Conservation (phyloP, 495 filamentous ascomycete species). For the Durotheca rogersii region DNA sequence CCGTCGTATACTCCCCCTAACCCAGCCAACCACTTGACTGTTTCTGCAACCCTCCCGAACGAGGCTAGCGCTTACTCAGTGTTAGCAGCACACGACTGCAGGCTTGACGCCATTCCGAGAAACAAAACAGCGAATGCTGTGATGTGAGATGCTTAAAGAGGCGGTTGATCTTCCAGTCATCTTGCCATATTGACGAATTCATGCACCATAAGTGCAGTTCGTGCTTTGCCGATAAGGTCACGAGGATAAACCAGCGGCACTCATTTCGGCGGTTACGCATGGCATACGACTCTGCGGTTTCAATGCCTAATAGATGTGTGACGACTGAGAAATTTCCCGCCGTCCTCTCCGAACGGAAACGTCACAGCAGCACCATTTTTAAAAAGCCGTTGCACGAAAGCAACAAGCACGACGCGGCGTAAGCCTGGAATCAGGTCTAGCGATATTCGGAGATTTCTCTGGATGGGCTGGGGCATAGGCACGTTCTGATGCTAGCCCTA, state of each 20-base stretch:
- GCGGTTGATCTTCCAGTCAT: constrained; percentile 22
- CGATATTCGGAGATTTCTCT: constrained; percentile 25
- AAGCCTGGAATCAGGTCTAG: constrained; percentile 10
- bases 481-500: constrained; percentile 23
- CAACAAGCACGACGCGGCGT: constrained; percentile 16
- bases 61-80: constrained; percentile 30
- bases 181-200: constrained; percentile 15
- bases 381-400: constrained; percentile 7
- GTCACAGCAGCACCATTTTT: not conserved
- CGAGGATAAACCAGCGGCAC: constrained; percentile 12
- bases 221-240: constrained; percentile 10
- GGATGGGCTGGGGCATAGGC: not conserved
- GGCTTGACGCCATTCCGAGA: constrained; percentile 22
- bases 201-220: constrained; percentile 21
- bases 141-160: constrained; percentile 8
- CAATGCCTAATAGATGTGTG: constrained; percentile 8
- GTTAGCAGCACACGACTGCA: constrained; percentile 25
- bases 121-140: constrained; percentile 14
- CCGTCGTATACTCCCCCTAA: constrained; percentile 7
- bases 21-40: constrained; percentile 9
- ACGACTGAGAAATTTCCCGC: constrained; percentile 2
- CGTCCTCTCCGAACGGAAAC: constrained; percentile 7
- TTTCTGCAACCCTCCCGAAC: constrained; percentile 17
- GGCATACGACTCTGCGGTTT: constrained; percentile 6
- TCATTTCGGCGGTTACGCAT: too few relatives aligned